These are phyloP conservation scores for Colletotrichum limetticola DNA, from an alignment of 2,329 filamentous ascomycete genomes.

Conservation along the genomic window DNA sequence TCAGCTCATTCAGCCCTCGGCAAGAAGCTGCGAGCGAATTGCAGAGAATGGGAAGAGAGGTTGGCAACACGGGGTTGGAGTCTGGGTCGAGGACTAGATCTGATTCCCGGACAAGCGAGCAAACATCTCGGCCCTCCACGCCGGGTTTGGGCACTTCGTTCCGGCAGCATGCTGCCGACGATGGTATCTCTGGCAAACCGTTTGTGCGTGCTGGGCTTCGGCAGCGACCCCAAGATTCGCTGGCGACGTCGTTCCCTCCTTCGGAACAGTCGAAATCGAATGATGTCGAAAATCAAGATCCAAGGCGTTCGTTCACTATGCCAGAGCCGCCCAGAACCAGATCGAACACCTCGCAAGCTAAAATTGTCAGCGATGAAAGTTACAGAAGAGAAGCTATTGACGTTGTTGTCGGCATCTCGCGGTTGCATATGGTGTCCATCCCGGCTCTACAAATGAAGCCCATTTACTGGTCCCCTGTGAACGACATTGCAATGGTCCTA, in stretches of 20 bases:
- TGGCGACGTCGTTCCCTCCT: conserved; percentile 35
- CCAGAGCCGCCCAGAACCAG: not conserved
- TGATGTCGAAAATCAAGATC: not conserved
- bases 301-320: not conserved
- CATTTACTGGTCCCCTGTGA: conserved; percentile 96
- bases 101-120: conserved; percentile 28
- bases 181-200: conserved; percentile 66
- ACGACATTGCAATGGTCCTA: conserved; percentile 84
- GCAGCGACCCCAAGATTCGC: conserved; percentile 37
- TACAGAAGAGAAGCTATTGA: conserved; percentile 52
- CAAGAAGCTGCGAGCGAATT: conserved; percentile 19
- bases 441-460: conserved; percentile 90
- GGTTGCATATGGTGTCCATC: conserved; percentile 87
- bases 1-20: conserved; percentile 30
- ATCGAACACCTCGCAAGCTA: not conserved
- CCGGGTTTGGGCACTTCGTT: conserved; percentile 5
- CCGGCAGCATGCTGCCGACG: conserved; percentile 45
- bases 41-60: conserved; percentile 7
- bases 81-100: conserved; percentile 16
- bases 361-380: conserved; percentile 11
- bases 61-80: not conserved
- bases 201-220: conserved; percentile 57
- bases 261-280: not conserved
- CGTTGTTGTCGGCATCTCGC: conserved; percentile 88
- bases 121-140: conserved; percentile 26